phyloP scores from a whole-genome alignment of 257 asterid genomes.

The Mentha longifolia region DNA sequence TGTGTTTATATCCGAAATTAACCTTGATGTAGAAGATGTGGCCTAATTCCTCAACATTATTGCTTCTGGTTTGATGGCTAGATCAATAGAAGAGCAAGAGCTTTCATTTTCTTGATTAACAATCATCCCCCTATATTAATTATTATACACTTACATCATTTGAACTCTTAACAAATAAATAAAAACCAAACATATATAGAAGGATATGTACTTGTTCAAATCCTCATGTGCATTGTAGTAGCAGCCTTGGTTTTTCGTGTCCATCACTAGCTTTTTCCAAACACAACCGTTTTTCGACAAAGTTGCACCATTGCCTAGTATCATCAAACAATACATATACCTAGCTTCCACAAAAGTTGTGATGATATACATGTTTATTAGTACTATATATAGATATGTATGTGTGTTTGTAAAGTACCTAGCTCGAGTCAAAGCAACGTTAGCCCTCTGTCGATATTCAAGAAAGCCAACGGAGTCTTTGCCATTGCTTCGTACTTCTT shows the following conservation, averaged over 20 bases:
- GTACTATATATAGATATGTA: no score
- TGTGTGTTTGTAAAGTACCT: constrained; percentile 40
- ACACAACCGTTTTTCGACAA: constrained; percentile 53
- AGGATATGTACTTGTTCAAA: no score
- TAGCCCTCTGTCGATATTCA: constrained; percentile 55
- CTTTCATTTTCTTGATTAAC: no score
- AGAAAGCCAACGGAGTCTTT: constrained; percentile 73
- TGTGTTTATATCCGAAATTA: no score
- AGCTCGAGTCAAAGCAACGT: constrained; percentile 77
- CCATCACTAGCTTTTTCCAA: constrained; percentile 58
- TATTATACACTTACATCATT: neutral
- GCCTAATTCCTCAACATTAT: no score
- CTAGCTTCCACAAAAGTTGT: constrained; percentile 37
- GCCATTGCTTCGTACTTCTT: constrained; percentile 67
- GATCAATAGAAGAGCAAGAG: neutral
- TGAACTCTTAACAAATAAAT: no score
- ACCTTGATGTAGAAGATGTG: no score
- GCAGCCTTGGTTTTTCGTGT: constrained; percentile 59
- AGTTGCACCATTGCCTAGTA: constrained; percentile 68
- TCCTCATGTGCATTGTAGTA: constrained; percentile 47
- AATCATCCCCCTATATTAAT: no score
- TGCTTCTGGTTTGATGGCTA: no score
- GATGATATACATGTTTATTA: no score
- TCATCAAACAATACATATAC: constrained; percentile 70
- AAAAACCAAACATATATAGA: no score